Conservation (phyloP, 2,329 filamentous ascomycete species). For the Exophiala oligosperma region DNA sequence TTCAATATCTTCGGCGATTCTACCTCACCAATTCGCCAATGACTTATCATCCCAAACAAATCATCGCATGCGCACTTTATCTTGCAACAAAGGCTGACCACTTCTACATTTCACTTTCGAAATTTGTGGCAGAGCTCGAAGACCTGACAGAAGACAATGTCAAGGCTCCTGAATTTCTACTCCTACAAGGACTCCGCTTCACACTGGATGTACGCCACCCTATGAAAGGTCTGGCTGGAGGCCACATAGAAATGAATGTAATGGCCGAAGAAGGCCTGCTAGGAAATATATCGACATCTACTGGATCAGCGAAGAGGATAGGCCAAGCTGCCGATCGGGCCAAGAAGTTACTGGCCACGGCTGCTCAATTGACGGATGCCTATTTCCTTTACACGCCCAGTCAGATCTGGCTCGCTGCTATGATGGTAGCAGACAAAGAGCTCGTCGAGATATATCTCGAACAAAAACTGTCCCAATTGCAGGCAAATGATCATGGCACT, state of each 20-base stretch:
- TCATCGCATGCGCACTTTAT: constrained; percentile 88
- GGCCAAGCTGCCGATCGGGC: constrained; percentile 70
- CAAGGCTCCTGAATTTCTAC: constrained; percentile 85
- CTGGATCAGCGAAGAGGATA: constrained; percentile 44
- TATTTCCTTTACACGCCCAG: constrained; percentile 95
- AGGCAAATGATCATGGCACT: not conserved
- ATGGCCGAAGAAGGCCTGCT: constrained; percentile 56
- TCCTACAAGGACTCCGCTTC: constrained; percentile 90
- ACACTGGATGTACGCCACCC: constrained; percentile 92
- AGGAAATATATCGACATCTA: constrained; percentile 26
- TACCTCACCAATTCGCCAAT: constrained; percentile 94
- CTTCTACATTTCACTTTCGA: constrained; percentile 66
- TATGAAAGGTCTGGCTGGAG: constrained; percentile 82
- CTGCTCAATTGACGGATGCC: constrained; percentile 84
- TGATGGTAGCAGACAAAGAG: constrained; percentile 69
- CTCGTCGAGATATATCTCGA: constrained; percentile 47
- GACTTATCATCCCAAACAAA: constrained; percentile 89
- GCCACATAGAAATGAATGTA: constrained; percentile 74
- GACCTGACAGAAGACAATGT: constrained; percentile 77
- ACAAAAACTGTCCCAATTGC: constrained; percentile 39
- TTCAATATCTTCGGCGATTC: constrained; percentile 89
- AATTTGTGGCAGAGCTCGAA: constrained; percentile 69
- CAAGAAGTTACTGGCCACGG: constrained; percentile 71
- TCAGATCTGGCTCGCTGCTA: constrained; percentile 85
- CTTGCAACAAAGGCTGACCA: constrained; percentile 93